These are phyloP conservation scores for Yarrowia phangngaensis DNA, from an alignment of 805 yeast genomes.

Conservation along the genomic window DNA sequence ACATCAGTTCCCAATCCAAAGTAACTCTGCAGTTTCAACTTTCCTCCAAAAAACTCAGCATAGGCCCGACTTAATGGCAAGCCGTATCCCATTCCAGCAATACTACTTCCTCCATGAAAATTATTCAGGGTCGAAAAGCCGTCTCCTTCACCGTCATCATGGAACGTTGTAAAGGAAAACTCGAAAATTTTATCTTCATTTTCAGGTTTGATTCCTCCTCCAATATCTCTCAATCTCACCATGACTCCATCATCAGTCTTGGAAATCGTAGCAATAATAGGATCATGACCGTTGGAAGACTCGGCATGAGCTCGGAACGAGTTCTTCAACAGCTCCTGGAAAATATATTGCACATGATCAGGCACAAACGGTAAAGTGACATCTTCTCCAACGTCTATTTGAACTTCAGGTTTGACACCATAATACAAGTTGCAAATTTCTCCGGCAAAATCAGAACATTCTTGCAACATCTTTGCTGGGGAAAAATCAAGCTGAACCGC, in stretches of 20 bases:
- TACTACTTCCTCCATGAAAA: constrained; percentile 60
- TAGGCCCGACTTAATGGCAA: constrained; percentile 77
- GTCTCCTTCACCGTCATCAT: constrained; percentile 50
- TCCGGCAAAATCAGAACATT: constrained; percentile 69
- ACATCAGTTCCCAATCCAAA: constrained; percentile 80
- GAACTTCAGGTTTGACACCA: constrained; percentile 63
- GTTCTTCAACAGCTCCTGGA: constrained; percentile 83
- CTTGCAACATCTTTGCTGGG: constrained; percentile 58
- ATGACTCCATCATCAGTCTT: constrained; percentile 52
- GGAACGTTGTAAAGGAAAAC: constrained; percentile 81
- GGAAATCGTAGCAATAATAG: constrained; percentile 50
- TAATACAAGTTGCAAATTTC: constrained; percentile 81
- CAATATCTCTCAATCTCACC: constrained; percentile 76
- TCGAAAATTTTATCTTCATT: constrained; percentile 68
- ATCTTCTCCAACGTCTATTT: constrained; percentile 54
- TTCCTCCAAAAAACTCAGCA: constrained; percentile 69
- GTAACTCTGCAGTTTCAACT: constrained; percentile 62
- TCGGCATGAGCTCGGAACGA: constrained; percentile 87
- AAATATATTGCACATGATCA: constrained; percentile 79
- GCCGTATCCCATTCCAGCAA: constrained; percentile 97
- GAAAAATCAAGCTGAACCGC: constrained; percentile 63
- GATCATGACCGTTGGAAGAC: constrained; percentile 41
- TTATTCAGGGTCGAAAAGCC: constrained; percentile 55
- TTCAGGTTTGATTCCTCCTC: constrained; percentile 78
- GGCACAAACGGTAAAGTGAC: constrained; percentile 78